These are phyloP conservation scores for Cinchona pubescens DNA, from an alignment of 257 asterid species.

Conservation along the genomic window DNA sequence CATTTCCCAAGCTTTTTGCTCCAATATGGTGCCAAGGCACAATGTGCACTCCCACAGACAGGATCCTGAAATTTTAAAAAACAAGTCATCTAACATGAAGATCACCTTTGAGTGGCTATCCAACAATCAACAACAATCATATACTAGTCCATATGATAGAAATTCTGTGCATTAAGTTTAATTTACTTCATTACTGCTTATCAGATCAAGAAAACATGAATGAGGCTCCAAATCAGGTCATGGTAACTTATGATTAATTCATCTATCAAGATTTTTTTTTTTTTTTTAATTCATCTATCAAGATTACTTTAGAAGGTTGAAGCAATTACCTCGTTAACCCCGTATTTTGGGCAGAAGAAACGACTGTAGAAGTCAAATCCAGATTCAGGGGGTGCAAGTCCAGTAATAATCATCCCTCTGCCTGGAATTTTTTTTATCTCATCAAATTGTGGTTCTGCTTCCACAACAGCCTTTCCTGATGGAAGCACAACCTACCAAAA, in stretches of 20 bases:
- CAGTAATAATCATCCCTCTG: conserved; percentile 73
- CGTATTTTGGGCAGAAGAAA: conserved; percentile 73
- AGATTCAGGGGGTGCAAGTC: conserved; percentile 66
- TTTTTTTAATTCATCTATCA: too few species aligned
- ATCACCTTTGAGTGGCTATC: neutral
- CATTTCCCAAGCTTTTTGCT: conserved; percentile 69
- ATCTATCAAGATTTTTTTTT: too few species aligned
- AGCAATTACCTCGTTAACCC: conserved; percentile 57
- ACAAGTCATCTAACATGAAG: neutral
- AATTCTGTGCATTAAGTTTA: neutral
- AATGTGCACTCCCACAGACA: conserved; percentile 88
- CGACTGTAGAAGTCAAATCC: conserved; percentile 78
- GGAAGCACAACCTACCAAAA: conserved; percentile 64
- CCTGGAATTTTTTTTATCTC: conserved; percentile 44
- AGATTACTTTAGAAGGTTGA: neutral
- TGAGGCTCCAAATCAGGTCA: neutral
- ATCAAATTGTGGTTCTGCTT: conserved; percentile 47
- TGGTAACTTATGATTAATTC: neutral
- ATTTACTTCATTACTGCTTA: neutral
- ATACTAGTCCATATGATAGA: neutral
- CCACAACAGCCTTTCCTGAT: conserved; percentile 62
- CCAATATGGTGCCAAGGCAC: conserved; percentile 82
- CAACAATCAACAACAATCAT: neutral
- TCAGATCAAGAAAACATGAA: neutral
- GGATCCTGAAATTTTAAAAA: conserved; percentile 57